Conservation (phyloP, 805 yeast species). For the Ascoidea asiatica region DNA sequence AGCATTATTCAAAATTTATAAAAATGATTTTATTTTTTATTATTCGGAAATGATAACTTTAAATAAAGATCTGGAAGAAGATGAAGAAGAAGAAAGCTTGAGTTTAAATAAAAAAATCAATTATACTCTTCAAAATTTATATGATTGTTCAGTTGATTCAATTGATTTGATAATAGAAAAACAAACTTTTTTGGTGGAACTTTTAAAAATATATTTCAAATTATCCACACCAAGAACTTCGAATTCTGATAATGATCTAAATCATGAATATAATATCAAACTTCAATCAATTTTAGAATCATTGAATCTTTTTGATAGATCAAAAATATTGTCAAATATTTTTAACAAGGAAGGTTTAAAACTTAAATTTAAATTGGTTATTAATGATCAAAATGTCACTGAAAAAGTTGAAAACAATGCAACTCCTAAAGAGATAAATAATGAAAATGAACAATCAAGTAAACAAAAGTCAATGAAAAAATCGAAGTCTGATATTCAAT, state of each 20-base stretch:
- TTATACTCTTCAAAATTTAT: slow-evolving; percentile 4
- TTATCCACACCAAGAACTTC: neutral
- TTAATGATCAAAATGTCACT: neutral
- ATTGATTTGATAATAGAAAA: slow-evolving; percentile 2
- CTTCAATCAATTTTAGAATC: neutral
- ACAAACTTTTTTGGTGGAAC: slow-evolving; percentile 6
- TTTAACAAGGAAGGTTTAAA: neutral
- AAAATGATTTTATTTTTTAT: neutral
- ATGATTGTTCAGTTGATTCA: slow-evolving; percentile 5
- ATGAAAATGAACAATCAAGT: neutral
- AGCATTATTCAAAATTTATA: neutral
- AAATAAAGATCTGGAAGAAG: too few species aligned
- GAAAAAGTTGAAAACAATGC: too few species aligned
- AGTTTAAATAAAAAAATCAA: slow-evolving; percentile 3
- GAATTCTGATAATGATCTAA: neutral
- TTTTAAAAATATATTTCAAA: slow-evolving; percentile 2
- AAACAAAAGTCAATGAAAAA: neutral
- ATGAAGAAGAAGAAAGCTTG: too few species aligned
- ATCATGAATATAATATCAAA: too few species aligned
- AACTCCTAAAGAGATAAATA: too few species aligned
- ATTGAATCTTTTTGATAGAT: neutral
- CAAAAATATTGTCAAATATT: neutral
- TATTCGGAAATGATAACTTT: neutral
- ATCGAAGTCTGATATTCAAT: neutral
- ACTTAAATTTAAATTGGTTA: neutral